Evolutionary conservation across 495 filamentous ascomycete genomes (phyloP), one percentile per base, ranked within the genome.

Genomic region (Aspergillus sclerotiicarbonarius): DNA sequence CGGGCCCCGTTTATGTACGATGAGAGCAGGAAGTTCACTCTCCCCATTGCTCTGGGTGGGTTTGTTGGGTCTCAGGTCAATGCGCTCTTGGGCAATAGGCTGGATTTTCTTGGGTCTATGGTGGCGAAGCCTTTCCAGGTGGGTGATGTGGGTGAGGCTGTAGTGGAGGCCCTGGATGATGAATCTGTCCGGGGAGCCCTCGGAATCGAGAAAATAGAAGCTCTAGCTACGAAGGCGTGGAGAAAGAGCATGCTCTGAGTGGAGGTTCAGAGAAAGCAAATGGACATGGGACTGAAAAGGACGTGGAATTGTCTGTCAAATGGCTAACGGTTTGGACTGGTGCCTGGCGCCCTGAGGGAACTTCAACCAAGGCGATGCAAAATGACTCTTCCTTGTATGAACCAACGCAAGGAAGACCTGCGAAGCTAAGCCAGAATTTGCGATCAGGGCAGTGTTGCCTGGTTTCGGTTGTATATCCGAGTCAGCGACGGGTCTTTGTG

Each of bases 1-100:
- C 83, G 93, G 13, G 83, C 95, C n/a, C 84, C 84, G 6, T 91
- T 98, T 68, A 77, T 98, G 73, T 98, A 91, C 67, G 94, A 98
- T 67, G 83, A 79, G 51, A 90, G 85, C 53, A 82, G 94, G 54
- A 76, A 84, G 18, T 83, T 96, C 63, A 98, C 95, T 8, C 68
- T 97, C 62, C 90, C 89, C 3, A 83, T 98, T 62, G 94, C 94
- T 0, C 84, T 85, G 5, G 69, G 86, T 62, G 87, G 89, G 21
- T 80, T 83, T 15, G 71, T 87, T 2, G 89, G 89, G 3, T 82
- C 86, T 3, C 72, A 85, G 41, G 81, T 91, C 66, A 96, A 97
- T 71, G 77, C 74, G 0, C 60, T 90, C 19, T 81, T 91, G 18
- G 89, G 91, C 2, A 90, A 91, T 19, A 77, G 83, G 43, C 73